phyloP scores from a whole-genome alignment of 2,329 filamentous ascomycete species.

The Atkinsonella hypoxylon region DNA sequence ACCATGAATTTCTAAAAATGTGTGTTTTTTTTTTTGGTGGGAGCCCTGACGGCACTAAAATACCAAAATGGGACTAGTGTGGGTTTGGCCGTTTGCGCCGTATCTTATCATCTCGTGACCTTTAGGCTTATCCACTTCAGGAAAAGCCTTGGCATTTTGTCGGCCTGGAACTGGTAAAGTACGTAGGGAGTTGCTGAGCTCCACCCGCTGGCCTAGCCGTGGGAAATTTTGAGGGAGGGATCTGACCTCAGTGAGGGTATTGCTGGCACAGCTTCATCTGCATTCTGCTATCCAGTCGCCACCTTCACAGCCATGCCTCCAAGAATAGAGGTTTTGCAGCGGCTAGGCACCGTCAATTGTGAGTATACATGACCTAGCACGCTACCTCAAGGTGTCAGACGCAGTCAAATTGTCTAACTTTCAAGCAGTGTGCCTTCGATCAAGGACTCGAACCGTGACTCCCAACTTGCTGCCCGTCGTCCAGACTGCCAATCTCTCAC shows the following conservation, averaged over 20 bases:
- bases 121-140: slow-evolving; percentile 11
- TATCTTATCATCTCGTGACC: slow-evolving; percentile 21
- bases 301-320: slow-evolving; percentile 46
- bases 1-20: slow-evolving; percentile 26
- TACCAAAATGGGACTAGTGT: slow-evolving; percentile 12
- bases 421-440: slow-evolving; percentile 47
- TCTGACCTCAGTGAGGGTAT: neutral
- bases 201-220: neutral
- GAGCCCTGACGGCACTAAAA: slow-evolving; percentile 23
- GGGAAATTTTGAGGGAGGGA: slow-evolving; percentile 25
- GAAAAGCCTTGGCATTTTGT: neutral
- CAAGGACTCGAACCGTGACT: slow-evolving; percentile 31
- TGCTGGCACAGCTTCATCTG: neutral
- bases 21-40: slow-evolving; percentile 18
- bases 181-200: neutral
- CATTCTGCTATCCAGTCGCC: neutral
- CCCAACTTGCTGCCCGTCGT: slow-evolving; percentile 45
- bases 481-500: slow-evolving; percentile 52
- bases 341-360: slow-evolving; percentile 50
- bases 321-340: slow-evolving; percentile 48
- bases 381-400: too few relatives aligned
- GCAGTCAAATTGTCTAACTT: neutral
- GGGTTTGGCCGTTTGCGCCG: neutral
- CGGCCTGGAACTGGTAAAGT: too few relatives aligned
- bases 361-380: slow-evolving; percentile 18